phyloP scores from a whole-genome alignment of 192 early-diverging fungal genomes.

The Chytriomyces confervae region DNA sequence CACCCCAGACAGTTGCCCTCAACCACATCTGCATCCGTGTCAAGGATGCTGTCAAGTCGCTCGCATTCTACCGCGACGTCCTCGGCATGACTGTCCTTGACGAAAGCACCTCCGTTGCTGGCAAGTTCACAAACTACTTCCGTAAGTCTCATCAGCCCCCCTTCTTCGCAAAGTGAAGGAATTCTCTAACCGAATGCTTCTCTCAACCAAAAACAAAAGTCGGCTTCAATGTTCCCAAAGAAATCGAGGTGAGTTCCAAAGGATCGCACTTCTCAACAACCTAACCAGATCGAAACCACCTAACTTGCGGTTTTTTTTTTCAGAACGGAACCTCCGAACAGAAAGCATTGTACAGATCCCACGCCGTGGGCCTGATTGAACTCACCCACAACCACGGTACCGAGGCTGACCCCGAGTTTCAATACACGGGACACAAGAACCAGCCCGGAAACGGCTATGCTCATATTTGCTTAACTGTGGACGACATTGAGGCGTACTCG shows the following conservation, averaged over 20 bases:
- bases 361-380: slow-evolving; percentile 20
- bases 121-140: slow-evolving; percentile 33
- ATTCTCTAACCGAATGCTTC: not conserved
- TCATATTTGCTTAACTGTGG: slow-evolving; percentile 25
- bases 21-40: slow-evolving; percentile 30
- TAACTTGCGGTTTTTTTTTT: not conserved
- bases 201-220: not conserved
- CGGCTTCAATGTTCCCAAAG: slow-evolving; percentile 30
- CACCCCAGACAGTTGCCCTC: slow-evolving; percentile 1
- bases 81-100: slow-evolving; percentile 21
- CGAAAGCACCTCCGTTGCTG: not conserved
- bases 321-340: slow-evolving; percentile 22
- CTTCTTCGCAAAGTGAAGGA: not conserved
- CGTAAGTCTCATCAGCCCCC: slow-evolving; percentile 1
- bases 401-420: slow-evolving; percentile 8
- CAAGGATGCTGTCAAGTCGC: slow-evolving; percentile 12
- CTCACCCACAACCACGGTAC: slow-evolving; percentile 33
- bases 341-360: slow-evolving; percentile 4
- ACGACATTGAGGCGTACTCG: slow-evolving; percentile 22
- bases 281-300: too few relatives aligned
- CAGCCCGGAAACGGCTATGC: slow-evolving; percentile 28
- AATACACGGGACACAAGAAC: slow-evolving; percentile 27
- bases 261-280: too few relatives aligned
- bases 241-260: not conserved
- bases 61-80: slow-evolving; percentile 25